Conservation (phyloP, 345 rosid species). For the Xanthoceras sorbifolium region DNA sequence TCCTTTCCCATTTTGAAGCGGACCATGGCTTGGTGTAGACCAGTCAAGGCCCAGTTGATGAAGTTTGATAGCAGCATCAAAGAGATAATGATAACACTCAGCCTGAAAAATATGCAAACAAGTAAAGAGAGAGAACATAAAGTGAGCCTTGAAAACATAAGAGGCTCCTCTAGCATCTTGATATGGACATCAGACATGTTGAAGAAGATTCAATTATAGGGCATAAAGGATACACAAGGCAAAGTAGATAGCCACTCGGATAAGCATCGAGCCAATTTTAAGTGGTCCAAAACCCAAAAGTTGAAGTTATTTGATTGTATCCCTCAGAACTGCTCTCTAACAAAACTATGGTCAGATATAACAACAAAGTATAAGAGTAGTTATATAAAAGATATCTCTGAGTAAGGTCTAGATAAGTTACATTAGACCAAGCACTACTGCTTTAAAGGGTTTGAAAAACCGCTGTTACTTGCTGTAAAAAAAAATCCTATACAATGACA, state of each 20-base stretch:
- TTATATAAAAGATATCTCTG: neutral
- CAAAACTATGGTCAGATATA: neutral
- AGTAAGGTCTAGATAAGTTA: neutral
- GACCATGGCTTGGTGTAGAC: conserved; percentile 78
- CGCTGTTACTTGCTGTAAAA: neutral
- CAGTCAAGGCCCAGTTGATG: conserved; percentile 76
- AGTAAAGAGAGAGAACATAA: conserved; percentile 8
- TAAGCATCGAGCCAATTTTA: neutral
- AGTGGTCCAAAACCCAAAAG: neutral
- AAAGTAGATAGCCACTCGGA: neutral
- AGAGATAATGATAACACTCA: conserved; percentile 89
- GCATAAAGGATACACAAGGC: neutral
- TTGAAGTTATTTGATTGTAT: neutral
- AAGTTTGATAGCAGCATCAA: conserved; percentile 94
- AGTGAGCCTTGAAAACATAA: conserved; percentile 15
- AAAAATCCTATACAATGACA: neutral
- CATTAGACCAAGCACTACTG: neutral
- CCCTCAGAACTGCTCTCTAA: neutral
- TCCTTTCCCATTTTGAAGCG: conserved; percentile 47
- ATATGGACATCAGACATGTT: neutral
- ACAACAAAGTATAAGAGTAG: neutral
- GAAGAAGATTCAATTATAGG: neutral
- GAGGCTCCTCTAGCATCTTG: neutral
- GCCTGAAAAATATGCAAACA: conserved; percentile 51
- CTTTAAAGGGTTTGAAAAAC: neutral